A percentile compares a stretch with the other conserved stretches of the same genome.
These are phyloP conservation scores for Chytriomyces sp. DNA, from an alignment of 192 early-diverging fungal species.

Conservation along the genomic window DNA sequence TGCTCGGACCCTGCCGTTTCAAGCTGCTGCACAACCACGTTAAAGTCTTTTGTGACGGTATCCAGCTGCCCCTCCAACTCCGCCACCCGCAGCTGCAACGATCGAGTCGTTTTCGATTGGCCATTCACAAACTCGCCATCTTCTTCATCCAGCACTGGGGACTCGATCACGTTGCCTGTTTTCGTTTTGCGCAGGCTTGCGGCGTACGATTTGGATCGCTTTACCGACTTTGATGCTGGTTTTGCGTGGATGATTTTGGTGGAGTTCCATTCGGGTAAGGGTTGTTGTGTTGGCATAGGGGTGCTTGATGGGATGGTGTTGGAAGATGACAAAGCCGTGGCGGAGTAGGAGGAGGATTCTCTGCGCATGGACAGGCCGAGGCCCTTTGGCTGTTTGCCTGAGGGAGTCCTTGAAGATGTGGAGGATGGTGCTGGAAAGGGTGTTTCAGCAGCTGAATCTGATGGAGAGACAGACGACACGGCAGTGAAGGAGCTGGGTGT, in stretches of 20 bases:
- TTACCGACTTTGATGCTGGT: not conserved
- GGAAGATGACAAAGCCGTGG: too few species aligned
- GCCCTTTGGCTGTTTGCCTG: too few species aligned
- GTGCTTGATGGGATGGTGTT: not conserved
- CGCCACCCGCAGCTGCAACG: not conserved
- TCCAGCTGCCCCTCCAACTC: conserved; percentile 2
- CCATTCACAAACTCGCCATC: not conserved
- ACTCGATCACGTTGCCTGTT: not conserved
- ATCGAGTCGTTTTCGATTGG: not conserved
- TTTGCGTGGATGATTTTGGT: not conserved
- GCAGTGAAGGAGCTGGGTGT: too few species aligned
- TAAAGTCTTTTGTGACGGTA: not conserved
- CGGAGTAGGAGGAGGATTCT: too few species aligned
- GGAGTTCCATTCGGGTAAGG: conserved; percentile 16
- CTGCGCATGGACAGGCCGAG: too few species aligned
- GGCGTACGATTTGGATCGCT: not conserved
- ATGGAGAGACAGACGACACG: too few species aligned
- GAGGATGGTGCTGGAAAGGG: too few species aligned
- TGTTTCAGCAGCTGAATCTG: not conserved
- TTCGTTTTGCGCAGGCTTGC: not conserved
- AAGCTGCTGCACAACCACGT: not conserved
- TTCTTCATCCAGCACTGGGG: not conserved
- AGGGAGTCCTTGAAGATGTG: too few species aligned
- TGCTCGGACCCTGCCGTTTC: not conserved
- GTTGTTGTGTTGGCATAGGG: not conserved